Base-by-base conservation (phyloP, 352 stramenopile species). In the Phytophthora brassicae region DNA sequence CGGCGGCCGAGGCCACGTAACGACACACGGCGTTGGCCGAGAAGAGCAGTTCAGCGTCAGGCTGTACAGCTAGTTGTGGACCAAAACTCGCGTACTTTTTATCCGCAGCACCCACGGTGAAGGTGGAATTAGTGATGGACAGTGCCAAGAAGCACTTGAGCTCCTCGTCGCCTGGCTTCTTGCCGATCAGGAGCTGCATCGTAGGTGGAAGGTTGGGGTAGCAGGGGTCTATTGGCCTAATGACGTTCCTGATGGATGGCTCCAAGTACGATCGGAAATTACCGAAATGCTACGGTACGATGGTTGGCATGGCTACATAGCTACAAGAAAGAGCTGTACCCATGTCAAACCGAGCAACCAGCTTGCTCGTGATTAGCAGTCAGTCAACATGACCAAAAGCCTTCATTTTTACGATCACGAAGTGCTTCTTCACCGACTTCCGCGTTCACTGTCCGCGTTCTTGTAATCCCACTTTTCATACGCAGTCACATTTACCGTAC, bases 111-210 rank as follows among this genome's bases (percentile, higher is more conserved):
- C 70, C 81, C 14, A 90, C 72, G 9, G 74, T 55, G 64, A 85
- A 92, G 14, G 56, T 44, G 14, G 75, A 67, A 47, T 59, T 59
- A 3, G 79, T 88, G 44, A 75, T 50, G 6, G 78, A 76, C 43
- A 92, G 58, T 38, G 78, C 68, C 53, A 90, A 60, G 66, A 92
- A 88, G 65, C 86, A 94, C 70, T 94, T 94, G 74, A 91, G 80
- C 72, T 91, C 86, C 60, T 90, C 83, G 56, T 75, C 56, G 62
- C 79, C 72, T 12, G 74, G 74, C 56, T 73, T 70, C 50, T 84
- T 75, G 69, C 72, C 77, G 64, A 89, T 80, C 61, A 87, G 63
- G 48, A 92, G 81, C 81, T 88, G 74, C 77, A 86, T 90, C n/a
- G 39, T 59, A 48, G 48, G 7, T 39, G 22, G 28, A 17, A 55